These are phyloP conservation scores for Populus pruinosa DNA, from an alignment of 345 rosid species.

Conservation along the genomic window DNA sequence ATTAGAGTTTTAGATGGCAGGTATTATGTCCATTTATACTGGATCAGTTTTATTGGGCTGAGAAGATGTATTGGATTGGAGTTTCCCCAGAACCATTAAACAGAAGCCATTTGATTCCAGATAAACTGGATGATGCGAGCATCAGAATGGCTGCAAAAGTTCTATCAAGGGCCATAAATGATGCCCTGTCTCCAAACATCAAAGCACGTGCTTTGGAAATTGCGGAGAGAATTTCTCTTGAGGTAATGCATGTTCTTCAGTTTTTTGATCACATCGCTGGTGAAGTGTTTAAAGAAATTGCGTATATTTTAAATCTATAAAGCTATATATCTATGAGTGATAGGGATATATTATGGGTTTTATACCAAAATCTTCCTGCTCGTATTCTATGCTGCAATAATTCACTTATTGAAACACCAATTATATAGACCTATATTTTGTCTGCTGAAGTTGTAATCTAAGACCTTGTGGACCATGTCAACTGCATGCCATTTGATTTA, in stretches of 20 bases:
- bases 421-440: too few relatives aligned
- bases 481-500: too few relatives aligned
- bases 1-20: conserved; percentile 35
- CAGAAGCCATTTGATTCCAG: conserved; percentile 51
- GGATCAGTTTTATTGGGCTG: conserved; percentile 97
- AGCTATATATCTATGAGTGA: too few relatives aligned
- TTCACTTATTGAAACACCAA: too few relatives aligned
- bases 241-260: conserved; percentile 41
- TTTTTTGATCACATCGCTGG: background rate
- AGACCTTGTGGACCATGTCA: too few relatives aligned
- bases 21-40: conserved; percentile 79
- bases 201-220: conserved; percentile 52
- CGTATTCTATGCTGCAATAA: too few relatives aligned
- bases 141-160: conserved; percentile 47
- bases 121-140: conserved; percentile 32
- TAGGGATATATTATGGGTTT: too few relatives aligned
- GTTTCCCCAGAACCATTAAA: conserved; percentile 74
- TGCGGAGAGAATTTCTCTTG: conserved; percentile 49
- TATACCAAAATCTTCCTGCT: too few relatives aligned
- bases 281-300: background rate
- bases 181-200: conserved; percentile 50
- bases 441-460: too few relatives aligned
- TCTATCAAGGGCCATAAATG: conserved; percentile 48
- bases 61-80: conserved; percentile 87
- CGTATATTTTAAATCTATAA: background rate